phyloP scores from a whole-genome alignment of 371 early-diverging fungal genomes.

The Batkoa obscura region DNA sequence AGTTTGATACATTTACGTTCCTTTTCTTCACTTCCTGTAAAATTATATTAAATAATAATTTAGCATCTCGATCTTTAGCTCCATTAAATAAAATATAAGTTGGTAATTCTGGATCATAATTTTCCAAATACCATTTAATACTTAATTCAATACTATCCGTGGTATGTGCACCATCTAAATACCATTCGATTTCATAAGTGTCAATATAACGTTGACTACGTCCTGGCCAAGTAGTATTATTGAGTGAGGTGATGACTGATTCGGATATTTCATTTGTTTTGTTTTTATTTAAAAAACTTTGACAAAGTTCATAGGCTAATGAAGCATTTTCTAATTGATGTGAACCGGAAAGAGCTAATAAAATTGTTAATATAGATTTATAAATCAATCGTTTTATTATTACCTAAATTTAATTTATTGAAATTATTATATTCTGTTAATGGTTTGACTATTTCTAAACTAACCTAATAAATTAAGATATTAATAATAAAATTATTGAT shows the following conservation, averaged over 20 bases:
- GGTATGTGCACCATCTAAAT: constrained; percentile 91
- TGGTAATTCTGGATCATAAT: neutral
- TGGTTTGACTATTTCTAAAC: constrained; percentile 4
- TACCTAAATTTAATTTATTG: neutral
- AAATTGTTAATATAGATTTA: neutral
- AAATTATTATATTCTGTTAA: constrained; percentile 1
- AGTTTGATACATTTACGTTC: constrained; percentile 23
- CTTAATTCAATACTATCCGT: constrained; percentile 51
- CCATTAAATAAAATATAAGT: constrained; percentile 69
- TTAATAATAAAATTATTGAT: neutral
- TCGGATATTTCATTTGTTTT: constrained; percentile 13
- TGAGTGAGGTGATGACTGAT: constrained; percentile 31
- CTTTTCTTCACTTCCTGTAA: constrained; percentile 16
- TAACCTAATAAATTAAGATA: constrained; percentile 12
- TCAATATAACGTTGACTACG: constrained; percentile 46
- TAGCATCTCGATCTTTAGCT: constrained; percentile 58
- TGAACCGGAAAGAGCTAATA: constrained; percentile 49
- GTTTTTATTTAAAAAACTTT: constrained; percentile 30
- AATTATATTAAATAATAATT: constrained; percentile 28
- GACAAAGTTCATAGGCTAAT: constrained; percentile 47
- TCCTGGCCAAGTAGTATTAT: constrained; percentile 67
- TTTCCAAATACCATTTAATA: neutral
- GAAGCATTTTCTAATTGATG: constrained; percentile 77
- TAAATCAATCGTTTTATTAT: neutral
- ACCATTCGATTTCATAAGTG: constrained; percentile 33